These are phyloP conservation scores for Escovopsis sp. DNA, from an alignment of 2,329 filamentous ascomycete species.

Conservation along the genomic window DNA sequence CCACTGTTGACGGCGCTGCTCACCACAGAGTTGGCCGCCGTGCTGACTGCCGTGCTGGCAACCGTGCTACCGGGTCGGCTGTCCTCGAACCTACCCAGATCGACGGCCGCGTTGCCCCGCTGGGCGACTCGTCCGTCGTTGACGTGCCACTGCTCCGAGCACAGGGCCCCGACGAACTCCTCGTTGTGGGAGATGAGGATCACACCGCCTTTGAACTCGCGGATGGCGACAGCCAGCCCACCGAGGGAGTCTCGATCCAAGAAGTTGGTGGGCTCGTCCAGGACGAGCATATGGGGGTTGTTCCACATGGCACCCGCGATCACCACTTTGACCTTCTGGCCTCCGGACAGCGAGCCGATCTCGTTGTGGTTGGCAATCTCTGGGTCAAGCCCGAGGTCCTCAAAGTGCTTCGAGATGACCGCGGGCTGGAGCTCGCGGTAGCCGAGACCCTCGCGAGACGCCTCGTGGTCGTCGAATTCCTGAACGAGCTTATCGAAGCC, in stretches of 20 bases:
- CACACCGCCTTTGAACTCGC: slow-evolving; percentile 94
- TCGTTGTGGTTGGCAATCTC: slow-evolving; percentile 99
- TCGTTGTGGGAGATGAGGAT: slow-evolving; percentile 99
- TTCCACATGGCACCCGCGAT: slow-evolving; percentile 97
- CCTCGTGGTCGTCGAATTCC: slow-evolving; percentile 97
- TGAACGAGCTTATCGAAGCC: slow-evolving; percentile 91
- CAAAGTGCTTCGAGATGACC: slow-evolving; percentile 94
- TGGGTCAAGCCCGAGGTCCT: slow-evolving; percentile 87
- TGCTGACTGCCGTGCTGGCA: slow-evolving; percentile 42
- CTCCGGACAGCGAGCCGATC: slow-evolving; percentile 88
- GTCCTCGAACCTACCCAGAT: slow-evolving; percentile 79
- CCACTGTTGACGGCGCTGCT: slow-evolving; percentile 57
- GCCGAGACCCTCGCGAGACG: slow-evolving; percentile 93
- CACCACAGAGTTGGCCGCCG: slow-evolving; percentile 39
- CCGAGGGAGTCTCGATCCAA: slow-evolving; percentile 95
- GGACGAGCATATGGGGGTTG: slow-evolving; percentile 91
- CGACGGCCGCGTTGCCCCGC: slow-evolving; percentile 61
- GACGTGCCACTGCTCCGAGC: slow-evolving; percentile 93
- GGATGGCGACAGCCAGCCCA: slow-evolving; percentile 91
- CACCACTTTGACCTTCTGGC: slow-evolving; percentile 98
- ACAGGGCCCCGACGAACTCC: slow-evolving; percentile 91
- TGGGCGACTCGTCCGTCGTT: slow-evolving; percentile 75
- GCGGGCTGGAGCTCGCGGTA: slow-evolving; percentile 88
- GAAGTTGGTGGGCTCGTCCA: slow-evolving; percentile 99
- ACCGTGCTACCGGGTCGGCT: slow-evolving; percentile 45